phyloP scores from a whole-genome alignment of 768 basidiomycete species.

The Daedaleopsis sinensis region DNA sequence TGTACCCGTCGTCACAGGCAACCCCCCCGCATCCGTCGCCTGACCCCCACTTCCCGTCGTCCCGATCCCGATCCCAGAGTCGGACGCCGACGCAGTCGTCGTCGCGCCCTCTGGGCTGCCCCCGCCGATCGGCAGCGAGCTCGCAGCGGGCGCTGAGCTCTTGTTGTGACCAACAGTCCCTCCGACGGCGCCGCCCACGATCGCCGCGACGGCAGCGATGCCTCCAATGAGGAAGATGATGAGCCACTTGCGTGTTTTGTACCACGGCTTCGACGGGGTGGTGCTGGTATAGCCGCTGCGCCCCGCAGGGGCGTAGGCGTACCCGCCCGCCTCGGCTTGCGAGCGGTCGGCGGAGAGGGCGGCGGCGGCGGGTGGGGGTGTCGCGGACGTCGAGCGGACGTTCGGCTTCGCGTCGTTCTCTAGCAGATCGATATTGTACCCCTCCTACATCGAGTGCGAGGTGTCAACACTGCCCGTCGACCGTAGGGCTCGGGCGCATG shows the following conservation, averaged over 20 bases:
- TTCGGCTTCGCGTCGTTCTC: conserved; percentile 17
- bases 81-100: too few species aligned
- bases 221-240: conserved; percentile 40
- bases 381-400: conserved; percentile 26
- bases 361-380: conserved; percentile 14
- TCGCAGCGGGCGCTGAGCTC: neutral
- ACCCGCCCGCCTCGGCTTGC: conserved; percentile 20
- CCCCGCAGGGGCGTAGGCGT: conserved; percentile 18
- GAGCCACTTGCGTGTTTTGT: conserved; percentile 49
- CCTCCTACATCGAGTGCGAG: conserved; percentile 41
- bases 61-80: neutral
- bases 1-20: too few species aligned
- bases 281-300: conserved; percentile 5
- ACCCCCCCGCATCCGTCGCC: too few species aligned
- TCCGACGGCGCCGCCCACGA: conserved; percentile 63
- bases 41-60: too few species aligned
- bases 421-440: conserved; percentile 53
- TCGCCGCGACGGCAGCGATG: conserved; percentile 50
- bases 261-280: conserved; percentile 41
- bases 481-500: too few species aligned
- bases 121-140: conserved; percentile 1
- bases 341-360: conserved; percentile 27
- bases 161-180: conserved; percentile 42
- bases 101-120: neutral
- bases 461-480: neutral